A percentile compares a stretch with the other conserved stretches of the same genome.
Evolutionary conservation across 139 green algal species (phyloP).

Genomic region (Penium margaritaceum): DNA sequence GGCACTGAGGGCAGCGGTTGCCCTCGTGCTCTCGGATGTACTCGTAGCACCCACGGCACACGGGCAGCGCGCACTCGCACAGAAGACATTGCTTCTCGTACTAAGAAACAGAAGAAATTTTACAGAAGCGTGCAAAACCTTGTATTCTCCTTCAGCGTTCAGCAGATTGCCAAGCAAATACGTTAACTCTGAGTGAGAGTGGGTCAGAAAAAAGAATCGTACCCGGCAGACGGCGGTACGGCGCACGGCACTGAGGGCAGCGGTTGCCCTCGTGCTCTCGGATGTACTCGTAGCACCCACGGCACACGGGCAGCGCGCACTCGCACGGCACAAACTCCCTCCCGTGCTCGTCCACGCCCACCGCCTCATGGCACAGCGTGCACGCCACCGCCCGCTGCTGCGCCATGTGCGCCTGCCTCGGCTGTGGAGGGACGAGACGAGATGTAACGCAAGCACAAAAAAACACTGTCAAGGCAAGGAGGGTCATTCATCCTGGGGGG

Average conservation of each 20-base stretch:
- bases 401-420: background rate
- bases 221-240: slow-evolving; percentile 16
- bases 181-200: too few species aligned
- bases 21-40: slow-evolving; percentile 39
- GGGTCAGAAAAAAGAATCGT: too few species aligned
- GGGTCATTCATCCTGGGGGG: background rate
- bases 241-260: slow-evolving; percentile 19
- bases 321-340: slow-evolving; percentile 41
- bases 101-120: too few species aligned
- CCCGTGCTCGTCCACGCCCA: slow-evolving; percentile 19
- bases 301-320: slow-evolving; percentile 42
- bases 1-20: slow-evolving; percentile 25
- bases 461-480: background rate
- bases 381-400: background rate
- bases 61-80: slow-evolving; percentile 42
- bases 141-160: too few species aligned
- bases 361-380: slow-evolving; percentile 1
- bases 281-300: slow-evolving; percentile 42
- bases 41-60: slow-evolving; percentile 40
- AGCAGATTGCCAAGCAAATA: too few species aligned
- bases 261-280: slow-evolving; percentile 21
- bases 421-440: too few species aligned
- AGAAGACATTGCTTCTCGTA: too few species aligned
- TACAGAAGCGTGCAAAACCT: too few species aligned
- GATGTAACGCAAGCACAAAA: too few species aligned